Percentiles rank a stretch among this genome's conserved stretches.
Evolutionary conservation across 768 basidiomycete species (phyloP).

Genomic region (Dacryopinax primogenitus): DNA sequence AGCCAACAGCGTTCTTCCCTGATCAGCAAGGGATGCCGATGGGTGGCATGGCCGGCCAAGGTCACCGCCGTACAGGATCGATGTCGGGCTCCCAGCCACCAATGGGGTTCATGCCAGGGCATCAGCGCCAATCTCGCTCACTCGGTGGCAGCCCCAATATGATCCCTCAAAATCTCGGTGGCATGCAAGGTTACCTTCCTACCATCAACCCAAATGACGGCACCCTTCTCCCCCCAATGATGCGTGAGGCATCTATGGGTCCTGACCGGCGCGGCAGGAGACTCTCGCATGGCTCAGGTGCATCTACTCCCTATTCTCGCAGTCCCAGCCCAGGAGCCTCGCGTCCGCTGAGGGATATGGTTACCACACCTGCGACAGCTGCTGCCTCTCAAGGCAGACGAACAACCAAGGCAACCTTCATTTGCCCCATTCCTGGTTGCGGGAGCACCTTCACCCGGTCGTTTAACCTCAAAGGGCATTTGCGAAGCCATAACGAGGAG

Average conservation of each 20-base stretch:
- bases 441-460: constrained; percentile 82
- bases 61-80: not conserved
- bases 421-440: constrained; percentile 70
- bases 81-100: not conserved
- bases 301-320: not conserved
- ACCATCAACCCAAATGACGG: not conserved
- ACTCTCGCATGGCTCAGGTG: not conserved
- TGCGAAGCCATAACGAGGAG: constrained; percentile 89
- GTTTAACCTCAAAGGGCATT: constrained; percentile 92
- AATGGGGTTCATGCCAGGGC: not conserved
- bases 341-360: constrained; percentile 23
- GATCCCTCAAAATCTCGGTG: not conserved
- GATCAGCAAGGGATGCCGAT: not conserved
- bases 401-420: constrained; percentile 78
- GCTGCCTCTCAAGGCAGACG: constrained; percentile 74
- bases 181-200: not conserved
- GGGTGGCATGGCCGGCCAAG: not conserved
- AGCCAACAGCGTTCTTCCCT: not conserved
- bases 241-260: not conserved
- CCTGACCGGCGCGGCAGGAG: not conserved
- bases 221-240: not conserved
- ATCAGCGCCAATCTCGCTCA: not conserved
- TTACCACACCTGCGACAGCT: constrained; percentile 80
- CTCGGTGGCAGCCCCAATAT: not conserved
- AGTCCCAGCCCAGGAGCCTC: not conserved